Base-by-base conservation (phyloP, 2,329 filamentous ascomycete species). In the Verruconis gallopava region DNA sequence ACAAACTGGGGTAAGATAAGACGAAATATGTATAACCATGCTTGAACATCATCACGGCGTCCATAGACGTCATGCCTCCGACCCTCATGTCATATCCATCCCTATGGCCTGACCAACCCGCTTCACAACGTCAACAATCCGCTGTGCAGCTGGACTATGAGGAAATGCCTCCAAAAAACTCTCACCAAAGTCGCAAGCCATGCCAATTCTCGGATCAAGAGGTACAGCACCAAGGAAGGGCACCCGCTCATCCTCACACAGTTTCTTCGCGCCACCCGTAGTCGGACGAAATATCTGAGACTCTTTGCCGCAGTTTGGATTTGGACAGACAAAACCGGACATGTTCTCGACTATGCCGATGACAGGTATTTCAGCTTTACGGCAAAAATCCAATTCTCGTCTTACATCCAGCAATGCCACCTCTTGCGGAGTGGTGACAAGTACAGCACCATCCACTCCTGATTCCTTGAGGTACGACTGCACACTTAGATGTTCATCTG, bases 311-410 rank as follows among this genome's bases (percentile, higher is more conserved):
- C 91, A 98, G 44, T 84, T 89, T 6, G 33, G 30, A 35, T 46
- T 46, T 14, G 88, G 88, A 56, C 91, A 98, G 41, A 98, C 88
- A 53, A 96, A 98, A 3, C 86, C 85, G 45, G 80, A 85, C 91
- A 98, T 98, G 57, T 98, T 98, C 68, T 98, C 91, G 13, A 94
- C 91, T 32, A 98, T 68, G 0, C 91, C 91, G 3, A 98, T 61
- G 4, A 98, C 76, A 37, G 71, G 73, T 50, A 98, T 96, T 3
- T 84, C 85, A 1, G 91, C 91, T 64, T 98, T 98, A 45, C 79
- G 72, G 63, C 93, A 98, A 56, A 98, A 98, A 56, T 98, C 89
- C 45, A 98, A 89, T 62, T 98, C 91, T 64, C 95, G 96, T 50
- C 91, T 71, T 11, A 98, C 91, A 57, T 98, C 91, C 35, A 98